Percentiles rank a stretch among this genome's conserved stretches.
Evolutionary conservation across 345 rosid genomes (phyloP).

Genomic region (Dimocarpus longan): DNA sequence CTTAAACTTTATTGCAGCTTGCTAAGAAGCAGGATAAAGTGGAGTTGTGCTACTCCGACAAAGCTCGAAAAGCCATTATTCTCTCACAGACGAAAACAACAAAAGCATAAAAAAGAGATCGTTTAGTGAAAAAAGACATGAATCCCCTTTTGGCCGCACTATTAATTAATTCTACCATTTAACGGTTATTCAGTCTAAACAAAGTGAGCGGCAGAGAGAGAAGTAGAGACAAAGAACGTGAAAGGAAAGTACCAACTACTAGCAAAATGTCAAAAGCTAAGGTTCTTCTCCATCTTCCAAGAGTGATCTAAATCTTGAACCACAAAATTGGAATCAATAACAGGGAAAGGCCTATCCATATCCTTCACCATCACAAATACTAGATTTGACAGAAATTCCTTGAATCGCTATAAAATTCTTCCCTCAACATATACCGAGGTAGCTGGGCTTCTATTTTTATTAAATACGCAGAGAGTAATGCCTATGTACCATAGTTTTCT

Average conservation of each 20-base stretch:
- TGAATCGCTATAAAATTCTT: neutral
- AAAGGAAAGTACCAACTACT: neutral
- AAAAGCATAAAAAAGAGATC: too few relatives aligned
- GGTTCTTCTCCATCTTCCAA: neutral
- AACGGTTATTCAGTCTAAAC: neutral
- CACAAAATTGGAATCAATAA: constrained; percentile 8
- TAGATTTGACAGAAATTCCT: neutral
- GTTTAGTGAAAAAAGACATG: neutral
- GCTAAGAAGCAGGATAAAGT: too few relatives aligned
- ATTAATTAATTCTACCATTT: neutral
- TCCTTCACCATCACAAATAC: neutral
- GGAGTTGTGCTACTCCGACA: too few relatives aligned
- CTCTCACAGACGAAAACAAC: too few relatives aligned
- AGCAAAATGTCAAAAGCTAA: neutral
- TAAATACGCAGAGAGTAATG: too few relatives aligned
- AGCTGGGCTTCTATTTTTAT: too few relatives aligned
- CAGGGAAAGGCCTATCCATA: neutral
- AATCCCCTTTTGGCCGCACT: neutral
- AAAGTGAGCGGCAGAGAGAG: neutral
- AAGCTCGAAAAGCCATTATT: too few relatives aligned
- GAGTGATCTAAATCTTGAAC: neutral
- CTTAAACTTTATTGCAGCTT: too few relatives aligned
- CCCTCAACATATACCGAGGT: neutral
- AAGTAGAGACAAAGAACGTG: neutral
- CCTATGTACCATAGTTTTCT: too few relatives aligned